Percentiles rank a stretch among this genome's conserved stretches.
Conservation (phyloP, 2,329 filamentous ascomycete species). For the Fusarium penzigii region DNA sequence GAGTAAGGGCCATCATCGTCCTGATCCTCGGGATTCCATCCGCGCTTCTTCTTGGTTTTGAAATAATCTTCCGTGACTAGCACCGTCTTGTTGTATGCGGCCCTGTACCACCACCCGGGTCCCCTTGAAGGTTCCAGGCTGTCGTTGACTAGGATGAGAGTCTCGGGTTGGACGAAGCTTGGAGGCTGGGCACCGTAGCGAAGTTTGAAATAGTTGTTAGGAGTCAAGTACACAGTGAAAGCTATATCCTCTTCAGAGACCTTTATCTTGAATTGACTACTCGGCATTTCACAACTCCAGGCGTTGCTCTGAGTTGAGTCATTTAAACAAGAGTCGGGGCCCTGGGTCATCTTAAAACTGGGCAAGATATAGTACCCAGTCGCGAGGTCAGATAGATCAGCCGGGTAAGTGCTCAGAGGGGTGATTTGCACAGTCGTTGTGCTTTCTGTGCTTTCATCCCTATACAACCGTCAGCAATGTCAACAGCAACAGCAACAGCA, state of each 20-base stretch:
- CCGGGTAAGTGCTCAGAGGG: constrained; percentile 51
- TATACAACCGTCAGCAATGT: constrained; percentile 11
- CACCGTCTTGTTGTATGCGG: constrained; percentile 58
- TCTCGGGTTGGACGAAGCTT: constrained; percentile 38
- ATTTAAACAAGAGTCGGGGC: constrained; percentile 57
- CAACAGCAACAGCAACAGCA: constrained; percentile 4
- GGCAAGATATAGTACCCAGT: constrained; percentile 60
- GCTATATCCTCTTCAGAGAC: neutral
- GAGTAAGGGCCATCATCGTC: constrained; percentile 9
- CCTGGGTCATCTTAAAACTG: constrained; percentile 49
- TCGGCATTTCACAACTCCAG: constrained; percentile 63
- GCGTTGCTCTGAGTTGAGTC: constrained; percentile 55
- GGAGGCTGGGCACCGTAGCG: constrained; percentile 58
- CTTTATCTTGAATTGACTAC: neutral
- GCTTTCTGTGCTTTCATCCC: constrained; percentile 31
- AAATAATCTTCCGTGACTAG: constrained; percentile 48
- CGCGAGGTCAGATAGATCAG: constrained; percentile 52
- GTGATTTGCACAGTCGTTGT: constrained; percentile 48
- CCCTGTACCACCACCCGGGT: constrained; percentile 56
- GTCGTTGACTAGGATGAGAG: constrained; percentile 53
- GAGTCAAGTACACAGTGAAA: constrained; percentile 42
- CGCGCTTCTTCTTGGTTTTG: constrained; percentile 31
- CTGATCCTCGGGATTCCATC: constrained; percentile 18
- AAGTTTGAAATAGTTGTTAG: constrained; percentile 37
- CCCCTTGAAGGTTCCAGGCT: constrained; percentile 48